Evolutionary conservation across 2,329 filamentous ascomycete genomes (phyloP), one percentile per base, ranked within the genome.

Genomic region (Pyrenophora teres): DNA sequence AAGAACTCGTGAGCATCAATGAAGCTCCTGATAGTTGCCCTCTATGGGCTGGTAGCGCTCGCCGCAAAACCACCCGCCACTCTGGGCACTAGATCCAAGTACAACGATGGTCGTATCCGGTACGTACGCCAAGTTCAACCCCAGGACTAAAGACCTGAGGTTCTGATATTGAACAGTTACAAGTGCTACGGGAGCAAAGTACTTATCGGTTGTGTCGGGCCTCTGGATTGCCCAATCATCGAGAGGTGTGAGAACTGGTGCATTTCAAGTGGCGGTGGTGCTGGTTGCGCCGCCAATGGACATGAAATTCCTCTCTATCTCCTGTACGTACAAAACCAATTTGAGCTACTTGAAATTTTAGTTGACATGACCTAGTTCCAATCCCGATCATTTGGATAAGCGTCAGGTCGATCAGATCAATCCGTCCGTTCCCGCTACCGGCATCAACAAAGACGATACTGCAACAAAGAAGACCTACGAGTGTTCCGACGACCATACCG

Each of bases 1-100:
- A 15, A 4, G 7, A 25, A 12, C 5, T 0, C 12, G 7, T 32
- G 3, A 3, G 18, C 21, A 21, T 30, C 37, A 5, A 60, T 58
- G 52, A 60, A 53, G 38, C 44, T 50, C 15, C 15, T 47, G 31
- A 15, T 32, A 7, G 5, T 41, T 45, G 46, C 46, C n/a, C 39
- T 57, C 21, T 15, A 37, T 30, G 45, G 46, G 8, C 33, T 59
- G 6, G 33, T 44, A 15, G 39, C 41, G n/a, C 37, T 60, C 15
- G 43, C 25, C 23, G 38, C 18, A 32, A 46, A 39, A 8, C 41
- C 43, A 15, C 32, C 40, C 19, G 19, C 19, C 19, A 21, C 19
- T 5, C 19, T 21, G 19, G 5, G 19, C 3, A 21, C 3, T 21
- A 21, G 19, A 21, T 27, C 31, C 2, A 12, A 3, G 15, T 31